A percentile compares a stretch with the other conserved stretches of the same genome.
Conservation (phyloP, 1,284 basidiomycete species). For the Porogramme epimiltina region DNA sequence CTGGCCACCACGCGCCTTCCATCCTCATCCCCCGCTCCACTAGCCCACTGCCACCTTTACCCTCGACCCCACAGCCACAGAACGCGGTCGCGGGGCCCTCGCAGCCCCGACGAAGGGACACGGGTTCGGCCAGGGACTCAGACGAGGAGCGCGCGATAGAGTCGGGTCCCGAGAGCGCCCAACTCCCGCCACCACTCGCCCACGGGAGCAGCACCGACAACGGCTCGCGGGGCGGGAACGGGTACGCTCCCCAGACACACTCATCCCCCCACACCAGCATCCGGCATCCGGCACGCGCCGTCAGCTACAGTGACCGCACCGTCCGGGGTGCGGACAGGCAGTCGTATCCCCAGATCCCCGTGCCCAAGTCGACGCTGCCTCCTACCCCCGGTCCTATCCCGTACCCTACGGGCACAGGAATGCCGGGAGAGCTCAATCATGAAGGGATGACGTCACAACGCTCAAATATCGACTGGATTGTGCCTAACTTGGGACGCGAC, state of each 20-base stretch:
- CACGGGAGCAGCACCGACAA: neutral
- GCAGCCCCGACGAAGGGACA: neutral
- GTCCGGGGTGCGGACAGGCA: conserved; percentile 1
- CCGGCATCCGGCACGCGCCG: conserved; percentile 9
- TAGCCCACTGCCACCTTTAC: neutral
- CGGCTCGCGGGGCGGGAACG: neutral
- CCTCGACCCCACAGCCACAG: too few species aligned
- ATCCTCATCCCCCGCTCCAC: conserved; percentile 4
- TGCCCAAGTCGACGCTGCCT: neutral
- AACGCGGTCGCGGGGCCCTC: conserved; percentile 15
- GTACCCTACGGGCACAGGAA: neutral
- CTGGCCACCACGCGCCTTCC: conserved; percentile 1
- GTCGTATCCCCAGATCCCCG: neutral
- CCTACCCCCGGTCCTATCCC: neutral
- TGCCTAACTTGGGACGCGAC: neutral
- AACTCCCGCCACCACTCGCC: neutral
- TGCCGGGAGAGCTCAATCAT: conserved; percentile 8
- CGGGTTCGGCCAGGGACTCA: conserved; percentile 3
- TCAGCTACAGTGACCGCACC: conserved; percentile 7
- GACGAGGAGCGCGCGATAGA: conserved; percentile 8
- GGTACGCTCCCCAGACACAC: neutral
- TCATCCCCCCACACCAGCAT: neutral
- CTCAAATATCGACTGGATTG: conserved; percentile 13
- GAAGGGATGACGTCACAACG: conserved; percentile 3
- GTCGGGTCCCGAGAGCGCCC: neutral